Conservation (phyloP, 2,329 filamentous ascomycete genomes). For the Laburnicola sp. region DNA sequence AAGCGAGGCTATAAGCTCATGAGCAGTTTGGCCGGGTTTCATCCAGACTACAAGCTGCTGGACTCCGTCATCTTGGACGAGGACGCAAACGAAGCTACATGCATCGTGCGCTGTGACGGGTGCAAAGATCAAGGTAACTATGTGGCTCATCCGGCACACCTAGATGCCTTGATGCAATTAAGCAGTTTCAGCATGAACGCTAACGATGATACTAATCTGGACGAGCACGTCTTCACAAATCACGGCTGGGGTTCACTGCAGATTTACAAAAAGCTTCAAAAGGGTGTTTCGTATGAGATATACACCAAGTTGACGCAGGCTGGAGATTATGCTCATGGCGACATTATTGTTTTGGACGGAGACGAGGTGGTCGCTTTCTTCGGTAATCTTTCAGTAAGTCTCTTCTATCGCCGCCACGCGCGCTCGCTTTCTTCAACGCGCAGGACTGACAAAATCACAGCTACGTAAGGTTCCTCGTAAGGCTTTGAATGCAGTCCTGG, state of each 20-base stretch:
- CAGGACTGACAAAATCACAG: too few relatives aligned
- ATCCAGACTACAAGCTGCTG: too few relatives aligned
- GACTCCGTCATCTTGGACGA: too few relatives aligned
- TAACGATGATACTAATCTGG: conserved; percentile 60
- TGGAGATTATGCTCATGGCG: conserved; percentile 59
- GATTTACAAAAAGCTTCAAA: conserved; percentile 56
- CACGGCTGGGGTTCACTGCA: conserved; percentile 65
- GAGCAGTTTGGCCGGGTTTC: too few relatives aligned
- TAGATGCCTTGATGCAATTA: conserved; percentile 60
- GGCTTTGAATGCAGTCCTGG: too few relatives aligned
- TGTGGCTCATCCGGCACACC: conserved; percentile 62
- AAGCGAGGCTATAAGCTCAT: too few relatives aligned
- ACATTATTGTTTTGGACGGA: conserved; percentile 64
- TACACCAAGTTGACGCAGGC: conserved; percentile 64
- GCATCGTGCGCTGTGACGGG: conserved; percentile 58
- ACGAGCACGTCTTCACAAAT: conserved; percentile 63
- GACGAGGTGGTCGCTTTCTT: conserved; percentile 60
- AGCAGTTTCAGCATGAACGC: conserved; percentile 65
- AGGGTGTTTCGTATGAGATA: conserved; percentile 59
- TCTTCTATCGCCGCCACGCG: too few relatives aligned
- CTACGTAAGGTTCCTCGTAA: too few relatives aligned
- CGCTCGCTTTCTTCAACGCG: too few relatives aligned
- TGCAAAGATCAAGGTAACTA: conserved; percentile 58
- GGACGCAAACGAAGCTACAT: conserved; percentile 50
- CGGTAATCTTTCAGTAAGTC: conserved; percentile 26